Evolutionary conservation across 1,284 basidiomycete species (phyloP), one percentile per base, ranked within the genome.

Genomic region (Ceratobasidium sp.): DNA sequence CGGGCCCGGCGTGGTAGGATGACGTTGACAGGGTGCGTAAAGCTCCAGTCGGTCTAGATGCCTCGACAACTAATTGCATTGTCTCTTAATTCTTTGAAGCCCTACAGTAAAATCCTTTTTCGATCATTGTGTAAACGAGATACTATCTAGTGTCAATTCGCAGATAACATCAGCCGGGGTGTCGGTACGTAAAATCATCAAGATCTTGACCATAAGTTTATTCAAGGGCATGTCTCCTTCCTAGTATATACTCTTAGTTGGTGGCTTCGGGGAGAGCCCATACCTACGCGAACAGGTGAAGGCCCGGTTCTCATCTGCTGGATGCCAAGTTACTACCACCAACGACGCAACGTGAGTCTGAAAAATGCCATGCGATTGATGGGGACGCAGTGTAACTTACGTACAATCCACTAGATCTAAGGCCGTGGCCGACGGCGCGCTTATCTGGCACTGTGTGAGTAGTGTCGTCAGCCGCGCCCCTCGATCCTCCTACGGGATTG

Each of bases 231-330:
- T 36, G 36, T 17, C 15, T 31, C 36, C 31, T 29, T 6, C 24
- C 5, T 29, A 76, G 75, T 50, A 73, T 27, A 67, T 74, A 22
- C 31, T 73, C n/a, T 22, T 73, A 31, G 62, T 76, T 22, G 75
- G 75, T 14, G 62, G 71, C 2, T 76, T 73, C 53, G 75, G 75
- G 1, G 71, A 76, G 29, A 73, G 60, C 29, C 47, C 50, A n/a
- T 66, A 66, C 36, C 27, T 76, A 7, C 69, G 45, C 4, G 53
- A 76, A 29, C n/a, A 64, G 22, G 41, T 76, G 7, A 57, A 31
- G 4, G 50, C 36, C 19, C 51, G 44, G 2, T 53, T 66, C 44
- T 19, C 24, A 27, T 27, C 67, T 5, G 33, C 15, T 6, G 50
- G 36, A 29, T 27, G 48, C 33, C 17, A 73, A 19, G 22, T 76